Percentiles rank a stretch among this genome's conserved stretches.
phyloP scores from a whole-genome alignment of 768 basidiomycete genomes.

The Naematelia encephala region DNA sequence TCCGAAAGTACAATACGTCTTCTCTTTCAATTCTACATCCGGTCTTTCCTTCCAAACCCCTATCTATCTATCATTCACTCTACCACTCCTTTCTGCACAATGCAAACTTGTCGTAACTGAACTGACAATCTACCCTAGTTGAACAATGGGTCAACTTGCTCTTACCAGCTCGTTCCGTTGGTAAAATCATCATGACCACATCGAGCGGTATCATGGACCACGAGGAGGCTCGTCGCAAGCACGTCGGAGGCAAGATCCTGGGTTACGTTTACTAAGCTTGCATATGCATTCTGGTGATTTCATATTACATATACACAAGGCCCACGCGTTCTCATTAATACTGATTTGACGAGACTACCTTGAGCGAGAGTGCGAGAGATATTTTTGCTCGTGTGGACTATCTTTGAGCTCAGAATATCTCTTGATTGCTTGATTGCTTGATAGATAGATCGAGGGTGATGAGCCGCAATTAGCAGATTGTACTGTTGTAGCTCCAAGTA shows the following conservation, averaged over 20 bases:
- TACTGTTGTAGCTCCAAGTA: no score
- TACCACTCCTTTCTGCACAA: neutral
- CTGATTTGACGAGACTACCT: neutral
- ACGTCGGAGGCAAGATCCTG: slow-evolving; percentile 83
- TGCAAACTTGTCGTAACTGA: neutral
- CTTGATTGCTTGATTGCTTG: no score
- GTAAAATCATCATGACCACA: slow-evolving; percentile 94
- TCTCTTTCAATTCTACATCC: neutral
- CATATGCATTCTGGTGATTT: slow-evolving; percentile 1
- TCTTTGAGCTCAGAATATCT: neutral
- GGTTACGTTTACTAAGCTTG: slow-evolving; percentile 81
- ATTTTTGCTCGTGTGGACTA: neutral
- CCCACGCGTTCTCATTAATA: no score
- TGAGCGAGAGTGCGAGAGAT: neutral
- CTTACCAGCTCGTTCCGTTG: slow-evolving; percentile 92
- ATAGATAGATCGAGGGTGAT: no score
- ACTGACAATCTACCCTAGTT: slow-evolving; percentile 16
- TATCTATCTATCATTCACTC: neutral
- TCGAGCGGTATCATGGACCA: slow-evolving; percentile 98
- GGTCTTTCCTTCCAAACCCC: neutral
- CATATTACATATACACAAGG: no score
- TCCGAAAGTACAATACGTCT: neutral
- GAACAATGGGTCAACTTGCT: slow-evolving; percentile 88
- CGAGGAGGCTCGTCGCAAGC: slow-evolving; percentile 90
- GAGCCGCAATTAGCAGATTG: no score